These are phyloP conservation scores for Paxillus rubicundulus DNA, from an alignment of 768 basidiomycete genomes.

Conservation along the genomic window DNA sequence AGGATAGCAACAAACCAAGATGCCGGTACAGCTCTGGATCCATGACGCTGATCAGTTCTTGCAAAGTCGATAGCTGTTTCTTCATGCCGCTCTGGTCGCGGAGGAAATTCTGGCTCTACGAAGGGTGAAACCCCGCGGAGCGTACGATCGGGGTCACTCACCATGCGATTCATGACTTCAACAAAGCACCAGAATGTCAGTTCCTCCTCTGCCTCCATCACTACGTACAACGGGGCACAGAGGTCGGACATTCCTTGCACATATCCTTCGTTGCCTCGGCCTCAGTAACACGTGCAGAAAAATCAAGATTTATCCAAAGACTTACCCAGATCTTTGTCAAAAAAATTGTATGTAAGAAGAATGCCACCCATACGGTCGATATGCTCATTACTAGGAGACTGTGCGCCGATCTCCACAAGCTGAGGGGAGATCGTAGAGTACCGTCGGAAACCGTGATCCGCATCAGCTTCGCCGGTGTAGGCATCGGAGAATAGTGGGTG, in stretches of 20 bases:
- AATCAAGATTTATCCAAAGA: conserved; percentile 7
- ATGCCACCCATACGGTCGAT: conserved; percentile 85
- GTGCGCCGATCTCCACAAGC: conserved; percentile 73
- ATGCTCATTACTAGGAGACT: conserved; percentile 87
- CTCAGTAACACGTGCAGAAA: conserved; percentile 12
- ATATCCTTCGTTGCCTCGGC: conserved; percentile 57
- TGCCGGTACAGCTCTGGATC: conserved; percentile 95
- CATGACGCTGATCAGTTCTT: conserved; percentile 89
- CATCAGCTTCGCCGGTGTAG: conserved; percentile 49
- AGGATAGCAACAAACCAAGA: conserved; percentile 49
- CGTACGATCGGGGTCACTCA: conserved; percentile 34
- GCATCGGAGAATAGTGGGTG: conserved; percentile 79
- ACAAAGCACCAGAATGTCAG: conserved; percentile 97
- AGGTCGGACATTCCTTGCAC: conserved; percentile 99
- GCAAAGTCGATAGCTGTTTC: conserved; percentile 83
- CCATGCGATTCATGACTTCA: conserved; percentile 94
- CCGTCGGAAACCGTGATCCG: conserved; percentile 45
- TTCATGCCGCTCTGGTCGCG: conserved; percentile 99
- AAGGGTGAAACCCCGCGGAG: conserved; percentile 4
- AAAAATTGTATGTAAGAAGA: conserved; percentile 88
- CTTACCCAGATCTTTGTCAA: conserved; percentile 83
- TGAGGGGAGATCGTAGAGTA: conserved; percentile 77
- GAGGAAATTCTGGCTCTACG: conserved; percentile 89
- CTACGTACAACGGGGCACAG: conserved; percentile 89
- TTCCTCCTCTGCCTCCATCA: conserved; percentile 84